Evolutionary conservation across 805 yeast species (phyloP), one percentile per base, ranked within the genome.

Genomic region (Saccharomycopsis babjevae): DNA sequence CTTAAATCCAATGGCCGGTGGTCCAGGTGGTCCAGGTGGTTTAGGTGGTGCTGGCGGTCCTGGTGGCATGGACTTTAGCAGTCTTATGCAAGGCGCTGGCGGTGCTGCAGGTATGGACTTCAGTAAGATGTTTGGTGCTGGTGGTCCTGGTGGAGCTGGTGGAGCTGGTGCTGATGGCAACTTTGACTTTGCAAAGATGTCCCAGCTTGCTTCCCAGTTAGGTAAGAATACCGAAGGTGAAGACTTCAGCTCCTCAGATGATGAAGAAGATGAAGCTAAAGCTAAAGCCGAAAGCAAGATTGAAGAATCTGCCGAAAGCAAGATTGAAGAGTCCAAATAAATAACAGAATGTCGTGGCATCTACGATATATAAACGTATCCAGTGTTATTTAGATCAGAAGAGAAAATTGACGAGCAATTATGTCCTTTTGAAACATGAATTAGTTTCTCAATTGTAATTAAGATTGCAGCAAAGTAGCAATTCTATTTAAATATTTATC

Each of bases 1-100:
- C 46, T 77, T 75, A 20, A 67, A 70, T 65, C 67, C 71, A 50
- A 76, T 73, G 57, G 70, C 71, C 71, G 79, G 76, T 59, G 82
- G 80, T 57, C 71, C 63, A 54, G 64, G 66, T 60, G 71, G 72
- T 57, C 60, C 69, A 16, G 73, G 70, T 30, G 77, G 77, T 32
- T 66, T 69, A 20, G 73, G 74, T 58, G 76, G 75, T n/a, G n/a
- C 69, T 16, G 73, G 70, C 28, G 77, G 77, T 32, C 66, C 70
- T 25, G 73, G 74, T 58, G 76, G 75, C 63, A 32, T 68, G 67
- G 74, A 68, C 61, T 60, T 67, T 64, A 66, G 72, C 64, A 20
- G 39, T 20, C 59, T 54, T 34, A 57, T 57, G 43, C 63, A 61
- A 28, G 71, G 70, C 36, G 67, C 66, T 7, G 74, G 71, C 13